A percentile compares a stretch with the other conserved stretches of the same genome.
Conservation (phyloP, 768 basidiomycete genomes). For the Mycena filopes region DNA sequence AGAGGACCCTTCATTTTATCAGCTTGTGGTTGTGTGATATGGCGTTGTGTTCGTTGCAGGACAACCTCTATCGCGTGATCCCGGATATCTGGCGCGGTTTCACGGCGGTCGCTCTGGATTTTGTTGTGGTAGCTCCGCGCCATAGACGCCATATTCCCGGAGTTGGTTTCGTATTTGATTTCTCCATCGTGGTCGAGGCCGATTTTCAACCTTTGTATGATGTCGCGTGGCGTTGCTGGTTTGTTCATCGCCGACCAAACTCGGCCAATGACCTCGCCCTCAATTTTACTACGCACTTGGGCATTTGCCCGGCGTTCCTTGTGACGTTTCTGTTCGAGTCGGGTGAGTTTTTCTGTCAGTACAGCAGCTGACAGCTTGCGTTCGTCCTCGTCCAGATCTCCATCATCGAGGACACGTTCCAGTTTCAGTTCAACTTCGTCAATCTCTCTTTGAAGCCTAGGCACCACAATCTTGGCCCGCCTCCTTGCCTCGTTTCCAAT, state of each 20-base stretch:
- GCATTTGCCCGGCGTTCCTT: background rate
- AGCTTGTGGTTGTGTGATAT: no score
- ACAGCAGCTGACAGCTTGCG: background rate
- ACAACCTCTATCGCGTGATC: no score
- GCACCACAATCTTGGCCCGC: conserved; percentile 1
- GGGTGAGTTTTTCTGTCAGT: background rate
- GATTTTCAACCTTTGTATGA: background rate
- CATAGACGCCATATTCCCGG: background rate
- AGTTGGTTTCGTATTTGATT: background rate
- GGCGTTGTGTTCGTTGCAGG: no score
- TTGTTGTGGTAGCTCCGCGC: no score
- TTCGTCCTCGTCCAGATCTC: background rate
- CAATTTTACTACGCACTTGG: background rate
- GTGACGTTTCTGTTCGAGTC: background rate
- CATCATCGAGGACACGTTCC: background rate
- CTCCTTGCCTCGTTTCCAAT: background rate
- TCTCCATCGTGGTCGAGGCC: no score
- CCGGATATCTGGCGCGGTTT: no score
- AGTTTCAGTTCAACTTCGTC: background rate
- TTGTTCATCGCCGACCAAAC: background rate
- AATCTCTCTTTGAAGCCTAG: background rate
- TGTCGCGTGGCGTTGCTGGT: background rate
- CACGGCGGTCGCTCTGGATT: no score
- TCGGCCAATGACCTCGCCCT: no score
- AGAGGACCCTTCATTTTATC: no score